Evolutionary conservation across 2,329 filamentous ascomycete genomes (phyloP), one percentile per base, ranked within the genome.

Genomic region (Talaromyces sp.): DNA sequence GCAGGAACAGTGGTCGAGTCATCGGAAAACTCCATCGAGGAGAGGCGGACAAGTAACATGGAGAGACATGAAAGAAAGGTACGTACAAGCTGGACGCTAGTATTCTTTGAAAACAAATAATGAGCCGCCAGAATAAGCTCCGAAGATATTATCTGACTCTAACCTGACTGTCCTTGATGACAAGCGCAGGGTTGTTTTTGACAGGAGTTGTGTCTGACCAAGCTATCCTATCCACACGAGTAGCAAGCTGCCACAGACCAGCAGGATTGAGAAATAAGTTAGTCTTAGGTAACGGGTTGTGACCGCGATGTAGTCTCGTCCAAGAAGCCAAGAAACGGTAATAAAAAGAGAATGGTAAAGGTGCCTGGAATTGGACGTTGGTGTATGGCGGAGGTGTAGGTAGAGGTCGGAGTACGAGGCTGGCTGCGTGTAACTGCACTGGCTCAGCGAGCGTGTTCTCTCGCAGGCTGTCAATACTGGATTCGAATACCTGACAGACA

Each of bases 41-140:
- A 34, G 5, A 45, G 17, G 56, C 47, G 66, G 43, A 58, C 59
- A 58, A 58, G 65, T 49, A 61, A 61, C 67, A 67, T 69, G 64
- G 68, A 53, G 58, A 69, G 59, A 69, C 60, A 65, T 54, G 58
- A 67, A 70, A 72, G 69, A 71, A 74, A 68, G 60, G 77, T 78
- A 78, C 76, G 76, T 78, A 78, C 76, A 78, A 77, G 77, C 72
- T 73, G 72, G 67, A 63, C 29, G 67, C 45, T 61, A 61, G 66
- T 56, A 54, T 53, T 49, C 51, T 51, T 47, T 58, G 15, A 34
- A 61, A 60, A 63, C 47, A 64, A 67, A 67, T 38, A 67, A 38
- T 31, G 45, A 40, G 43, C 61, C 47, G 40, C 58, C 61, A 64
- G 63, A 61, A 59, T 63, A 65, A 63, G 49, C 56, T 61, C 36